phyloP scores from a whole-genome alignment of 2,329 filamentous ascomycete genomes.

The Fusarium sp. region DNA sequence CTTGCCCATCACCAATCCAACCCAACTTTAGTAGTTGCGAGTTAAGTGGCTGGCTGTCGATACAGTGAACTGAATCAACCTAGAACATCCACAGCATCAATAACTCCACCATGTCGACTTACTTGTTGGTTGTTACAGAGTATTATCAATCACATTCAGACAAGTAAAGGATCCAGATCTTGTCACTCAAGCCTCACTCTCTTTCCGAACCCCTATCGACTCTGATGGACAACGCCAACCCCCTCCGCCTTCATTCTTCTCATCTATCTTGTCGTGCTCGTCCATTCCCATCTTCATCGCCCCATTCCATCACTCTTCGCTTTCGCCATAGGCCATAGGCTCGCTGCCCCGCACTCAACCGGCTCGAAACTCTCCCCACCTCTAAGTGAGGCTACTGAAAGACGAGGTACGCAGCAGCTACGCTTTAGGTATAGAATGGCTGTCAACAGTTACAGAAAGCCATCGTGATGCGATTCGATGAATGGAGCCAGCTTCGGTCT shows the following conservation, averaged over 20 bases:
- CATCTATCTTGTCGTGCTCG: slow-evolving; percentile 12
- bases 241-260: slow-evolving; percentile 36
- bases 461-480: slow-evolving; percentile 7
- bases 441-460: slow-evolving; percentile 2
- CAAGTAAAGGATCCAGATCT: background rate
- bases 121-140: background rate
- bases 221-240: slow-evolving; percentile 5
- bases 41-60: background rate
- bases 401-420: slow-evolving; percentile 21
- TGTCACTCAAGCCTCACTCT: background rate
- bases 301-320: slow-evolving; percentile 33
- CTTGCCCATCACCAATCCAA: background rate
- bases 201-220: background rate
- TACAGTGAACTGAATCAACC: too few relatives aligned
- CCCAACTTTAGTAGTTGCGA: background rate
- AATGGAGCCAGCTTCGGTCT: slow-evolving; percentile 15
- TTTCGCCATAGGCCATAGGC: slow-evolving; percentile 18
- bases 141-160: background rate
- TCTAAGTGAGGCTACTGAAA: slow-evolving; percentile 19
- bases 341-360: slow-evolving; percentile 29
- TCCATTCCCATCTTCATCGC: slow-evolving; percentile 28
- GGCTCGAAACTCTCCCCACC: slow-evolving; percentile 34
- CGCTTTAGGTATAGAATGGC: slow-evolving; percentile 36
- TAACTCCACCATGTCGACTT: background rate
- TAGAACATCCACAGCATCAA: background rate